Evolutionary conservation across 1,284 basidiomycete genomes (phyloP).

Genomic region (Pseudozyma flocculosa): DNA sequence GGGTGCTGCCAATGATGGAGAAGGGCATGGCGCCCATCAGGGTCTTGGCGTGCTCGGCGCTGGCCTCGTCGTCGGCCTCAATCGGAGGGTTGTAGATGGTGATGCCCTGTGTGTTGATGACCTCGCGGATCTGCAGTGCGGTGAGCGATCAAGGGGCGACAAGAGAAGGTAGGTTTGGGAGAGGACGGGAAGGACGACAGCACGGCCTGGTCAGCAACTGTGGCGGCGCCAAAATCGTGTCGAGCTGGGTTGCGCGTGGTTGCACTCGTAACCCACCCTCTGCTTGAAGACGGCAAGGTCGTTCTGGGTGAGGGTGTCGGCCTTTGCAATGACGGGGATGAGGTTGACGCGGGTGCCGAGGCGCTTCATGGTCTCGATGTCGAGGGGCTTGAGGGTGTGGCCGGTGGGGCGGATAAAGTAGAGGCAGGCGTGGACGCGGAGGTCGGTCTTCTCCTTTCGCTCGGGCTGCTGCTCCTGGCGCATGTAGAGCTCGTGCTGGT

Average conservation of each 20-base stretch:
- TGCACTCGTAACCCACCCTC: conserved; percentile 58
- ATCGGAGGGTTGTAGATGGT: conserved; percentile 91
- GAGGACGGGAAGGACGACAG: too few relatives aligned
- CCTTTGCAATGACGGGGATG: conserved; percentile 96
- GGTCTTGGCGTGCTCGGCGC: conserved; percentile 83
- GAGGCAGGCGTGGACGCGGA: conserved; percentile 93
- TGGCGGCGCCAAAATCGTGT: background rate
- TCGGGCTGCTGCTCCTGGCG: conserved; percentile 98
- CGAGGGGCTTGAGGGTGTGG: conserved; percentile 95
- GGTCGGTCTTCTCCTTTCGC: conserved; percentile 86
- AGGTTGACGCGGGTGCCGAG: conserved; percentile 93
- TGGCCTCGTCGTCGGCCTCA: conserved; percentile 83
- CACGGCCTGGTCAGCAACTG: too few relatives aligned
- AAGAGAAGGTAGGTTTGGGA: too few relatives aligned
- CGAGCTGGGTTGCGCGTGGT: too few relatives aligned
- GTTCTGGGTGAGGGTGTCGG: conserved; percentile 90
- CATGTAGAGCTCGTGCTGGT: conserved; percentile 99
- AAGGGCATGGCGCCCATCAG: conserved; percentile 86
- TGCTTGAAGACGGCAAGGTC: conserved; percentile 91
- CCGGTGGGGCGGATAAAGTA: conserved; percentile 97
- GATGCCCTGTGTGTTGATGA: conserved; percentile 86
- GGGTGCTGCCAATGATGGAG: conserved; percentile 95
- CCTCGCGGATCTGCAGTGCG: conserved; percentile 71
- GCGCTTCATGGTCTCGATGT: conserved; percentile 99
- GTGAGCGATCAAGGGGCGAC: too few relatives aligned